These are phyloP conservation scores for Populus davidiana DNA, from an alignment of 345 rosid species.

Conservation along the genomic window DNA sequence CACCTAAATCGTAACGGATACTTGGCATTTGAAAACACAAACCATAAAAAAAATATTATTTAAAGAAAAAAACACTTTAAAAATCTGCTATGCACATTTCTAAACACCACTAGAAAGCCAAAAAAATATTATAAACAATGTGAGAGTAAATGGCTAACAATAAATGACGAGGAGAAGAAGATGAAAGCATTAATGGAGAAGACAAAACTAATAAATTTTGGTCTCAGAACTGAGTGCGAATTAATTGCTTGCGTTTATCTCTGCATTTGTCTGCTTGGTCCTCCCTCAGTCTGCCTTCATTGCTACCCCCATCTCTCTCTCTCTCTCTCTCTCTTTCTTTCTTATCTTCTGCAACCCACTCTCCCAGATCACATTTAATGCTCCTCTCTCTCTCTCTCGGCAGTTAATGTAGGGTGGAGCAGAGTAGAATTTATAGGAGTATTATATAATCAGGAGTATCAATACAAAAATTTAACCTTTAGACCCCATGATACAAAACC, in stretches of 20 bases:
- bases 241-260: constrained; percentile 51
- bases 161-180: constrained; percentile 31
- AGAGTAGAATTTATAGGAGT: not conserved
- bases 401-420: constrained; percentile 8
- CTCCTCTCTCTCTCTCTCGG: constrained; percentile 25
- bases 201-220: constrained; percentile 47
- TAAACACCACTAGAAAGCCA: no score
- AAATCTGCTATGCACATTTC: no score
- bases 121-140: not conserved
- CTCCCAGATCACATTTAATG: constrained; percentile 44
- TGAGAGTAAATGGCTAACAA: not conserved
- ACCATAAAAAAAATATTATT: no score
- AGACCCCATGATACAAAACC: constrained; percentile 8
- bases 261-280: constrained; percentile 40
- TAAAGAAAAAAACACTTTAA: no score
- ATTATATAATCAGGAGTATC: not conserved
- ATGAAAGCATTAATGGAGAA: constrained; percentile 54
- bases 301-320: constrained; percentile 28
- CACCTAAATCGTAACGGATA: not conserved
- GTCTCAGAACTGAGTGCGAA: constrained; percentile 24
- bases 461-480: constrained; percentile 9
- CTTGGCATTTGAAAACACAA: not conserved
- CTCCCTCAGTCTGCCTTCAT: constrained; percentile 31
- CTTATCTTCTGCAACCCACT: constrained; percentile 44
- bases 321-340: not conserved